Evolutionary conservation across 2,329 filamentous ascomycete genomes (phyloP), one percentile per base, ranked within the genome.

Genomic region (Xylariaceae sp.): DNA sequence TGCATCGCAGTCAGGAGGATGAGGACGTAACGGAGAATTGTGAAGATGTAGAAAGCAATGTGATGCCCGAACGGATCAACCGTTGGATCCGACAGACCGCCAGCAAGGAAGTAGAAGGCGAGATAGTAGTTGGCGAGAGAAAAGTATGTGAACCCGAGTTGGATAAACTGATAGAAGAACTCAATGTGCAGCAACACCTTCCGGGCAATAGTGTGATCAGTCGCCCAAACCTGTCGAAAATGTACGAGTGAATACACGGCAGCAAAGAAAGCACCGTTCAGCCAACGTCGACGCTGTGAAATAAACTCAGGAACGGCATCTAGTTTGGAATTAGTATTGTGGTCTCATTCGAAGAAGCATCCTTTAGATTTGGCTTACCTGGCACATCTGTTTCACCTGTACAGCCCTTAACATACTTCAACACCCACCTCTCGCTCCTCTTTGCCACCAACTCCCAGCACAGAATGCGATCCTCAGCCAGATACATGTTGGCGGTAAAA

Each of bases 401-500:
- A 52, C 93, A 95, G 55, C 85, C 86, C 73, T 95, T 95, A 54
- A 98, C 94, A 59, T 97, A 98, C 68, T 96, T 96, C 69, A 98
- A 71, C 53, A 98, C 90, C 93, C 93, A 98, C 72, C 88, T 81
- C 67, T 97, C 93, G 55, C 83, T 88, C 47, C 90, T 79, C 71
- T 98, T 98, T 1, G 93, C 93, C 1, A 98, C 93, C 55, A 98
- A 69, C 74, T 98, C 93, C 87, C 87, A 94, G 65, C 88, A 94
- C 17, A 94, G 72, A 64, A 98, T 98, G 75, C 93, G 88, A 77
- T 98, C 93, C 65, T 98, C 93, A 45, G 93, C 93, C 47, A 98
- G 80, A 64, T 97, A 98, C 93, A 98, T 98, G 69, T 98, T 98
- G 56, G 93, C 92, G 3, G 92, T 95, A 70, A 98, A 98, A 55